phyloP scores from a whole-genome alignment of 176 grass and related monocot genomes.

The Alloteropsis semialata region DNA sequence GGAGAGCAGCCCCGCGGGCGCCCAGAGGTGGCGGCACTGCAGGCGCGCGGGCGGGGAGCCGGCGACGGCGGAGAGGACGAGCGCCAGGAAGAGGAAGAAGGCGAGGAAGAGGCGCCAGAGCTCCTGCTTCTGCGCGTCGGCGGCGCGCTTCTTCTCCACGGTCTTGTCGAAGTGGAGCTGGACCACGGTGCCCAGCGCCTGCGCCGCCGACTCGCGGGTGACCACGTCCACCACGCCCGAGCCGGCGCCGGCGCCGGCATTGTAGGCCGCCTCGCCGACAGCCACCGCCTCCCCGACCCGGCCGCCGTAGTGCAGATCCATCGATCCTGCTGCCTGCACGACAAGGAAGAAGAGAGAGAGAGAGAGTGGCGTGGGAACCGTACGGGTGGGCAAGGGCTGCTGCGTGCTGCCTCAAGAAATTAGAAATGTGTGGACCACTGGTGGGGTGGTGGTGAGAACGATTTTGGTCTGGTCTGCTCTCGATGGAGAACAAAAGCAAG shows the following conservation, averaged over 20 bases:
- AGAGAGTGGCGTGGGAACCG: too few relatives aligned
- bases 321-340: neutral
- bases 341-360: too few relatives aligned
- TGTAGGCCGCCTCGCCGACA: constrained; percentile 31
- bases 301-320: constrained; percentile 41
- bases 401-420: too few relatives aligned
- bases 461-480: too few relatives aligned
- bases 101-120: constrained; percentile 89
- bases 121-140: constrained; percentile 96
- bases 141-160: constrained; percentile 85
- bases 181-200: constrained; percentile 65
- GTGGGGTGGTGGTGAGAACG: too few relatives aligned
- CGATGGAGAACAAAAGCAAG: too few relatives aligned
- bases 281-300: neutral
- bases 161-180: constrained; percentile 98
- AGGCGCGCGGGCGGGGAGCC: constrained; percentile 38
- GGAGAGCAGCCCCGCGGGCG: constrained; percentile 73
- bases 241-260: neutral
- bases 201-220: constrained; percentile 55
- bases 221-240: constrained; percentile 14
- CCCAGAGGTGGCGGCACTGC: constrained; percentile 89
- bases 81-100: constrained; percentile 87
- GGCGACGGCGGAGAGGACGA: constrained; percentile 51
- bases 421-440: too few relatives aligned
- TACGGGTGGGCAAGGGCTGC: too few relatives aligned